Conservation (phyloP, 1,284 basidiomycete species). For the Gastroboletus turbinatus region DNA sequence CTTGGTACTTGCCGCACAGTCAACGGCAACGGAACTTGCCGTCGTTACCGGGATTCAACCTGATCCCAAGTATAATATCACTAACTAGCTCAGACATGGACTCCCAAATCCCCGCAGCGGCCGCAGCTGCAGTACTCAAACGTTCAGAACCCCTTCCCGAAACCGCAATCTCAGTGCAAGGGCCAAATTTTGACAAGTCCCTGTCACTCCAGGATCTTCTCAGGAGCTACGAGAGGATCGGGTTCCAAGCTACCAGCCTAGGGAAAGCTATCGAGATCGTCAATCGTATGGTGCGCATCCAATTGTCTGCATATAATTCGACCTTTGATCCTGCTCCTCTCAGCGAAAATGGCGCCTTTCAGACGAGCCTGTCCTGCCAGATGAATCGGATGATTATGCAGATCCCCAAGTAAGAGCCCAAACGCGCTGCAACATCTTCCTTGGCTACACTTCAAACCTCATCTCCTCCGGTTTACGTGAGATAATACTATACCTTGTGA, state of each 20-base stretch:
- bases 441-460: conserved; percentile 98
- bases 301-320: conserved; percentile 5
- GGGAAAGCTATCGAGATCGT: conserved; percentile 89
- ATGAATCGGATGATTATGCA: conserved; percentile 66
- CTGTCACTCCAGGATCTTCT: conserved; percentile 75
- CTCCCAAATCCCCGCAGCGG: conserved; percentile 48
- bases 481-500: conserved; percentile 90
- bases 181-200: conserved; percentile 82
- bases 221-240: conserved; percentile 82
- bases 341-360: conserved; percentile 83
- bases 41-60: conserved; percentile 8
- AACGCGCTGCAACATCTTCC: conserved; percentile 85
- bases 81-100: conserved; percentile 19
- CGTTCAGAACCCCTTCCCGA: conserved; percentile 79
- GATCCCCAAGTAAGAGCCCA: conserved; percentile 60
- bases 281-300: conserved; percentile 74
- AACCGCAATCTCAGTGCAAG: conserved; percentile 73
- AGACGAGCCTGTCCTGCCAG: conserved; percentile 68
- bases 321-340: conserved; percentile 2
- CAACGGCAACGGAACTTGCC: conserved; percentile 29
- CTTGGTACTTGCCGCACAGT: neutral
- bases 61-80: neutral
- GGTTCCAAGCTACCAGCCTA: conserved; percentile 94
- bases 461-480: conserved; percentile 97
- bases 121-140: conserved; percentile 73